Percentiles rank a stretch among this genome's conserved stretches.
Conservation (phyloP, 768 basidiomycete genomes). For the Boletales sp. region DNA sequence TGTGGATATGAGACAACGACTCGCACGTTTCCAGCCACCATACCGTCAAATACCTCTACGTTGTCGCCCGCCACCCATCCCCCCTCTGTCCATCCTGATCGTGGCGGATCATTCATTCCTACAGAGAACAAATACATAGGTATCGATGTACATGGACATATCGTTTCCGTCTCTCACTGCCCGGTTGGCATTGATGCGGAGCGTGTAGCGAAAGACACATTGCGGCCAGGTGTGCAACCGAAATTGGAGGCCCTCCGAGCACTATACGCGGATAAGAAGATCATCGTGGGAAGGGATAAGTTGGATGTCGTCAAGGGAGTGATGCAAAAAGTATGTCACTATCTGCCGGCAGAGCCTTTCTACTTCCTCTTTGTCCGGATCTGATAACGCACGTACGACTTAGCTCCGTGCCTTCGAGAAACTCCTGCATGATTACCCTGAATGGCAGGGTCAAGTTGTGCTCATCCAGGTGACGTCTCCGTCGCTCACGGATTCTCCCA, state of each 20-base stretch:
- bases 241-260: conserved; percentile 81
- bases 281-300: conserved; percentile 96
- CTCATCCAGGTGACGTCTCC: conserved; percentile 87
- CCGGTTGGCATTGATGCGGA: conserved; percentile 96
- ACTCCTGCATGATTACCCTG: conserved; percentile 87
- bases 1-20: conserved; percentile 86
- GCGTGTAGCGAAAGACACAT: conserved; percentile 80
- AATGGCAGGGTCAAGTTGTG: conserved; percentile 91
- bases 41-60: conserved; percentile 7
- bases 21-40: conserved; percentile 5
- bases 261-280: conserved; percentile 95
- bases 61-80: background rate
- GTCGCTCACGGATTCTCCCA: conserved; percentile 86
- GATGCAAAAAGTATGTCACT: conserved; percentile 72
- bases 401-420: conserved; percentile 95
- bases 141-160: conserved; percentile 87
- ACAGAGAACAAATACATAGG: conserved; percentile 25
- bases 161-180: conserved; percentile 81
- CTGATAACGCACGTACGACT: background rate
- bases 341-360: too few species aligned
- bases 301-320: conserved; percentile 98
- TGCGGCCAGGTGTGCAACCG: conserved; percentile 80
- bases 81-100: conserved; percentile 3
- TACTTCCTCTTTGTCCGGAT: background rate
- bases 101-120: background rate